phyloP scores from a whole-genome alignment of 306 rosid genomes.

The Vigna nakashimae region DNA sequence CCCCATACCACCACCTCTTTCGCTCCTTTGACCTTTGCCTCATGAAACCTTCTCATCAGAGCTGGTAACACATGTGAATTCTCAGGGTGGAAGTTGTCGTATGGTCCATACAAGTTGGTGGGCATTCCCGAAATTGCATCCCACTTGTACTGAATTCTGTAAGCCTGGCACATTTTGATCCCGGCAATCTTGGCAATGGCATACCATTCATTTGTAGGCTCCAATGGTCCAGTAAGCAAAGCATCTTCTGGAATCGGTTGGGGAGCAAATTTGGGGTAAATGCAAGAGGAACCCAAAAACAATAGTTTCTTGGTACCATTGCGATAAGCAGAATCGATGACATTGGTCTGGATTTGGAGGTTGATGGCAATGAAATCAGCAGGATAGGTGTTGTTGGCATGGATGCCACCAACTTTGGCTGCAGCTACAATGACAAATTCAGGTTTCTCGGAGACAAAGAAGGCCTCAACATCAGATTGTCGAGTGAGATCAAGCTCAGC shows the following conservation, averaged over 20 bases:
- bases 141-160: slow-evolving; percentile 80
- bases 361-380: slow-evolving; percentile 88
- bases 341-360: slow-evolving; percentile 93
- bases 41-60: slow-evolving; percentile 92
- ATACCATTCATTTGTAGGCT: slow-evolving; percentile 98
- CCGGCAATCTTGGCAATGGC: slow-evolving; percentile 96
- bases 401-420: slow-evolving; percentile 97
- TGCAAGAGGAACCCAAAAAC: slow-evolving; percentile 92
- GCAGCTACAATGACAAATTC: slow-evolving; percentile 87
- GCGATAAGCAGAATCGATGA: slow-evolving; percentile 79
- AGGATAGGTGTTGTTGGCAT: slow-evolving; percentile 93
- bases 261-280: slow-evolving; percentile 95
- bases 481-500: slow-evolving; percentile 85
- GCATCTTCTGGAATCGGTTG: slow-evolving; percentile 90
- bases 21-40: slow-evolving; percentile 75
- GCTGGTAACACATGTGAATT: slow-evolving; percentile 95
- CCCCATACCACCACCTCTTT: slow-evolving; percentile 99
- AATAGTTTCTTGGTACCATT: slow-evolving; percentile 75
- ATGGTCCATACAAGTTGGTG: slow-evolving; percentile 84
- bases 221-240: slow-evolving; percentile 81
- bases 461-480: slow-evolving; percentile 84
- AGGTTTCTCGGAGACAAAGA: slow-evolving; percentile 79
- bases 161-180: slow-evolving; percentile 96
- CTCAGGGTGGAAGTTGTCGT: slow-evolving; percentile 90
- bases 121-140: slow-evolving; percentile 99